Evolutionary conservation across 2,329 filamentous ascomycete species (phyloP), one percentile per base, ranked within the genome.

Genomic region (Fusarium longipes): DNA sequence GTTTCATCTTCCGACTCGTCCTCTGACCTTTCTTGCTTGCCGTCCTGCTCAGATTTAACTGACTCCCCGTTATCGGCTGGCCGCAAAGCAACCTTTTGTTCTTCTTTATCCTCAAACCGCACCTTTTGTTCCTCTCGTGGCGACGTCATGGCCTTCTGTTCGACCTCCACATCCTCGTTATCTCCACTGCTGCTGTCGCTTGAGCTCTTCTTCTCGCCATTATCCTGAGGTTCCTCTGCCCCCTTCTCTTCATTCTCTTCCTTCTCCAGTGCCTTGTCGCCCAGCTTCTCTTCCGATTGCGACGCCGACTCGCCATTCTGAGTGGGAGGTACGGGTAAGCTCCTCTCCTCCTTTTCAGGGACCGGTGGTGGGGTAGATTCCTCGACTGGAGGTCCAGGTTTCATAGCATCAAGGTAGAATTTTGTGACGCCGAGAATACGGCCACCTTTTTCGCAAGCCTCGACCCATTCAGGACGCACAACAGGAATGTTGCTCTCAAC

Each of bases 401-500:
- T 79, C 71, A 86, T 80, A 24, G 95, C 96, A 76, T 97, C 94
- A 30, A 99, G 86, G 78, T 99, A 99, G 80, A 97, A 99, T 71
- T 94, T 94, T 72, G 96, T 90, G 29, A 98, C 96, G 48, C 95
- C 93, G 5, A 98, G 90, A 66, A 99, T 97, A 61, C 93, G 89
- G 42, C 95, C 95, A 77, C 93, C 94, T 70, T 91, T 87, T 80
- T 98, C 95, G 77, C 96, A 99, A n/a, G 93, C 95, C 72, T 97
- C 92, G 29, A 99, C 87, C 96, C 96, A 99, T 78, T 99, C 96
- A 20, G 96, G 96, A 36, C 96, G 88, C 22, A 99, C 96, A 12
- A 99, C 93, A 9, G 96, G 96, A 54, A 99, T 97, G 78, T 98
- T 99, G 87, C 94, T 96, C 82, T 98, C 95, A 29, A 95, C 90